These are phyloP conservation scores for Amesomyces nigricolor DNA, from an alignment of 2,329 filamentous ascomycete genomes.

Conservation along the genomic window DNA sequence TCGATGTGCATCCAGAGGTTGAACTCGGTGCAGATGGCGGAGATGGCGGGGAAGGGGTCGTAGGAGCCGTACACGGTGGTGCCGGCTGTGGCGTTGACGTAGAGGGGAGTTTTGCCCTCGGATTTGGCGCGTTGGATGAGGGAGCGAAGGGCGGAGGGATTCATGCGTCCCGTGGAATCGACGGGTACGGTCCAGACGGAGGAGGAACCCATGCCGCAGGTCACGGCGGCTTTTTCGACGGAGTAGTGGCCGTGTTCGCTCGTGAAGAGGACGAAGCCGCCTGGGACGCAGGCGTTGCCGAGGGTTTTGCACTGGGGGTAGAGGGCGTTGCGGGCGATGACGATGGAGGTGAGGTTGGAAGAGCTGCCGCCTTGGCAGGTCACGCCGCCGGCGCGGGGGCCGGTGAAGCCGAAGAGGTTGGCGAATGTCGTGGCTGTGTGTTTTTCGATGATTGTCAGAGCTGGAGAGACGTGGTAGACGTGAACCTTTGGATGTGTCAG, in stretches of 20 bases:
- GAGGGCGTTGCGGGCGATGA: slow-evolving; percentile 80
- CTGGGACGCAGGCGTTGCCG: slow-evolving; percentile 53
- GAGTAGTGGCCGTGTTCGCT: slow-evolving; percentile 89
- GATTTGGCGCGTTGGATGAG: slow-evolving; percentile 56
- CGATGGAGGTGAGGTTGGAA: slow-evolving; percentile 78
- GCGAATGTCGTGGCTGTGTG: slow-evolving; percentile 69
- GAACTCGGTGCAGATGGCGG: slow-evolving; percentile 26
- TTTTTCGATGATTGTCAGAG: slow-evolving; percentile 82
- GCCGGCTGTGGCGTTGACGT: slow-evolving; percentile 91
- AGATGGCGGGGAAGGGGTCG: slow-evolving; percentile 26
- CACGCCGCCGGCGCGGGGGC: slow-evolving; percentile 66
- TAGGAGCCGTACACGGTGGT: slow-evolving; percentile 87
- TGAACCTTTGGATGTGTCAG: slow-evolving; percentile 52
- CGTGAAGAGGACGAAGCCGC: slow-evolving; percentile 78
- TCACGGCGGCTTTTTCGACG: slow-evolving; percentile 89
- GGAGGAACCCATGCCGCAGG: slow-evolving; percentile 73
- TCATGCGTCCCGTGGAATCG: slow-evolving; percentile 67
- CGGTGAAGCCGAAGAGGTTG: slow-evolving; percentile 67
- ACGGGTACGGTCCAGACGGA: slow-evolving; percentile 71
- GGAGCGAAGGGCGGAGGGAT: slow-evolving; percentile 56
- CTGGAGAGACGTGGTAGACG: slow-evolving; percentile 90
- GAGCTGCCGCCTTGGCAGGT: slow-evolving; percentile 77
- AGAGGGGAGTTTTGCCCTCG: slow-evolving; percentile 76
- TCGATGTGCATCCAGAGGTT: slow-evolving; percentile 91
- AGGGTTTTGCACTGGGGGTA: slow-evolving; percentile 70